Evolutionary conservation across 2,329 filamentous ascomycete genomes (phyloP), one percentile per base, ranked within the genome.

Genomic region (Hypoxylon sp.): DNA sequence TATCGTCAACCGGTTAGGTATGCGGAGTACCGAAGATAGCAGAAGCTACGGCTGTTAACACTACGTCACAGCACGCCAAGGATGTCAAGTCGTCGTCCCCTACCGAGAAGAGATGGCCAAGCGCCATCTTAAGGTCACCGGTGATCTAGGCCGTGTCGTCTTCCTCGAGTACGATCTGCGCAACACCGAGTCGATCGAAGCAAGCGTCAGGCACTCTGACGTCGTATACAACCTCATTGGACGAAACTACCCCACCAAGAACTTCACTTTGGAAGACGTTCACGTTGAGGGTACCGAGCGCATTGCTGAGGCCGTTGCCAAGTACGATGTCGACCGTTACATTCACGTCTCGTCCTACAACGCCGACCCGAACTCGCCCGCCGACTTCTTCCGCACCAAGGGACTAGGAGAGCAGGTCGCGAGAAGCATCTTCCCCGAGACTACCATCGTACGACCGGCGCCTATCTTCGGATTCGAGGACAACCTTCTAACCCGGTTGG

Each of bases 61-160:
- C 50, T 57, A 62, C 71, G 71, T 53, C 75, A 77, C 77, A 97
- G 95, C 96, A 75, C 91, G 93, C 71, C 90, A 94, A 83, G 96
- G 96, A 90, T 97, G 93, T 82, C 97, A 92, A 42, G 96, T 99
- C 44, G 89, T 99, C 67, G 82, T 98, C 67, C 96, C 96, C 54
- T 99, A 89, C 86, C 91, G 96, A 50, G 96, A 99, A 85, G 96
- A 98, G 83, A 98, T 98, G 94, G 86, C 92, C 75, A 98, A 98
- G 88, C 91, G 96, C 75, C 95, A 98, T 84, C 86, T 99, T 78
- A 98, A 98, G 84, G 90, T 97, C 65, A 87, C 93, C n/a, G 96
- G 96, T 82, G 96, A 99, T 82, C 86, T 99, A 68, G 96, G 96
- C 70, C 89, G 93, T 75, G 88, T 99, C 62, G 85, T 92, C 75